Conservation (phyloP, 140 eudicot genomes). For the Stevia rebaudiana region DNA sequence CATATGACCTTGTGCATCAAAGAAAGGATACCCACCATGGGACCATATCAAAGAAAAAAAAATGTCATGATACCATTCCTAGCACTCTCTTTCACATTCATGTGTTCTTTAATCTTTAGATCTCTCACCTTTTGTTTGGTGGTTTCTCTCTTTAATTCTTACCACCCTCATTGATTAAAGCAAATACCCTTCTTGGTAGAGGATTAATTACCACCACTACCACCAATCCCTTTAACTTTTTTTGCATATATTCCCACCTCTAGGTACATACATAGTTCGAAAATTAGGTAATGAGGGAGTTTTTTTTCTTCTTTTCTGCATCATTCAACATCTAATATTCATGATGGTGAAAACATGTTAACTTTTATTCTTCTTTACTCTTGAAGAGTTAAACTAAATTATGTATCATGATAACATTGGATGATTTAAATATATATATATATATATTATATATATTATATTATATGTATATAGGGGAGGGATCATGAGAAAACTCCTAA, state of each 20-base stretch:
- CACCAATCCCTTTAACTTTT: conserved; percentile 27
- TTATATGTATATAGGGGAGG: not conserved
- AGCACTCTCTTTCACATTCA: conserved; percentile 48
- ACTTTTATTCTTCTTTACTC: conserved; percentile 9
- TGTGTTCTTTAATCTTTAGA: conserved; percentile 19
- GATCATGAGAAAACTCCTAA: too few species aligned
- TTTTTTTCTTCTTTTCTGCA: conserved; percentile 11
- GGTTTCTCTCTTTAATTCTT: conserved; percentile 41
- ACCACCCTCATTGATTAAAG: conserved; percentile 43
- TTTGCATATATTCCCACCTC: conserved; percentile 21
- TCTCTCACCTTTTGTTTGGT: conserved; percentile 35
- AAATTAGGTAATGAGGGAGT: conserved; percentile 9
- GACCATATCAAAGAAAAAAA: conserved; percentile 40
- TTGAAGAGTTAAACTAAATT: not conserved
- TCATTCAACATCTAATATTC: conserved; percentile 21
- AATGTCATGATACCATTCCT: conserved; percentile 47
- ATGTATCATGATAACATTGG: not conserved
- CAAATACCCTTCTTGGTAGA: conserved; percentile 37
- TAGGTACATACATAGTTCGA: conserved; percentile 11
- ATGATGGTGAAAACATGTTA: conserved; percentile 12
- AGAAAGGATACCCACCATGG: conserved; percentile 42
- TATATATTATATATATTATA: too few species aligned
- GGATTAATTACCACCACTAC: conserved; percentile 31
- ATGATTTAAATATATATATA: not conserved
- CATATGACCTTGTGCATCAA: conserved; percentile 30